phyloP scores from a whole-genome alignment of 306 rosid genomes.

The Fragaria iinumae region DNA sequence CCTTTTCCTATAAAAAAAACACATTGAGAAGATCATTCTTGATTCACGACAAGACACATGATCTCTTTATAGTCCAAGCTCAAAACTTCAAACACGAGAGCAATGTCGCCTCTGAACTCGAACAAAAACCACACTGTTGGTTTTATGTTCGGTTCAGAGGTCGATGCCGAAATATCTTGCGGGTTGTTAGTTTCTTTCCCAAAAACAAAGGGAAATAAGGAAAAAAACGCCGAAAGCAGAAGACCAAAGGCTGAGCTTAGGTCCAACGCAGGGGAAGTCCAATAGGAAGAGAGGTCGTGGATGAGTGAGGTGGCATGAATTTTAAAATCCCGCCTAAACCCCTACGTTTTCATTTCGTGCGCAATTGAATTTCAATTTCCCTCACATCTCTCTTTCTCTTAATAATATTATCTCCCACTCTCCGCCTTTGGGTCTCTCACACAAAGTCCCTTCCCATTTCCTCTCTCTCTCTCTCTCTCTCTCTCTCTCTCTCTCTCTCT shows the following conservation, averaged over 20 bases:
- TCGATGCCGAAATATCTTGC: neutral
- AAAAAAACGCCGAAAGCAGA: neutral
- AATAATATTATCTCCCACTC: conserved; percentile 40
- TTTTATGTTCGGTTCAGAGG: neutral
- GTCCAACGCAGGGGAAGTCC: conserved; percentile 30
- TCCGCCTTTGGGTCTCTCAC: conserved; percentile 27
- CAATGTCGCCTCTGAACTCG: neutral
- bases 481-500: conserved; percentile 1
- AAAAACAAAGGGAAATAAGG: neutral
- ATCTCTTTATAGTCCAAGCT: no score
- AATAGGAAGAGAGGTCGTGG: conserved; percentile 25
- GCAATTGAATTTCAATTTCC: conserved; percentile 89
- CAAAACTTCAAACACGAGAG: no score
- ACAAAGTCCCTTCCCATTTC: neutral
- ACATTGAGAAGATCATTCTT: no score
- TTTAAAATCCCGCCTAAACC: conserved; percentile 91
- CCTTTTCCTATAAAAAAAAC: no score
- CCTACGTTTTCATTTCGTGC: conserved; percentile 56
- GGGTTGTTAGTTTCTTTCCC: neutral
- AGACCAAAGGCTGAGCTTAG: neutral
- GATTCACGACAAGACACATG: no score
- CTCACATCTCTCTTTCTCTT: conserved; percentile 5
- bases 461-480: conserved; percentile 4
- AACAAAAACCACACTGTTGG: no score
- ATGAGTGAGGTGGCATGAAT: conserved; percentile 61